These are phyloP conservation scores for Septoria linicola DNA, from an alignment of 2,329 filamentous ascomycete genomes.

Conservation along the genomic window DNA sequence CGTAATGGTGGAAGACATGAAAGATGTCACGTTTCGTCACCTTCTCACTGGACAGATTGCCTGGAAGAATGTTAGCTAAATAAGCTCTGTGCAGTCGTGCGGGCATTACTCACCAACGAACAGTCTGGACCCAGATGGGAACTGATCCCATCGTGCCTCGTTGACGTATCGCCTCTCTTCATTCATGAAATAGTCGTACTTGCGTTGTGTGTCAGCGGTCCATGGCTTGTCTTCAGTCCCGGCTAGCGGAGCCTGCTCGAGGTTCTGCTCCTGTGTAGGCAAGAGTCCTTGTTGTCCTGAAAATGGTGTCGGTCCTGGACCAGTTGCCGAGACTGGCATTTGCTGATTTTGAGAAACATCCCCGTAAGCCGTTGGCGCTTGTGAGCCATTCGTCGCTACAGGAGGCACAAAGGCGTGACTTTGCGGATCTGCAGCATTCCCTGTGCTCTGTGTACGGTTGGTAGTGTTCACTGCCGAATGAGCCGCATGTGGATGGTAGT, in stretches of 20 bases:
- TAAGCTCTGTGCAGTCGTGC: background rate
- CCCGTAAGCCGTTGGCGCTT: constrained; percentile 3
- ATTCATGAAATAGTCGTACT: constrained; percentile 70
- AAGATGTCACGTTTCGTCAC: constrained; percentile 94
- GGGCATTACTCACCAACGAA: constrained; percentile 67
- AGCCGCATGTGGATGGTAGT: constrained; percentile 51
- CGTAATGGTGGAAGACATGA: constrained; percentile 81
- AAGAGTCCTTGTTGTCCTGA: constrained; percentile 1
- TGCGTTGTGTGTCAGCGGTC: constrained; percentile 60
- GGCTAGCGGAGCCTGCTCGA: constrained; percentile 9
- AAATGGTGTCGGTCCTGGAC: background rate
- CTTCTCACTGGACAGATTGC: constrained; percentile 88
- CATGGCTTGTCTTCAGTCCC: constrained; percentile 49
- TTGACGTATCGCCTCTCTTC: constrained; percentile 74
- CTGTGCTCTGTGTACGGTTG: constrained; percentile 30
- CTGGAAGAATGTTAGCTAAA: constrained; percentile 46
- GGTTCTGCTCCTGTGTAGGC: constrained; percentile 33
- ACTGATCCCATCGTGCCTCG: constrained; percentile 78
- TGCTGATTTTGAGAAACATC: constrained; percentile 13
- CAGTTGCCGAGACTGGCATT: constrained; percentile 2
- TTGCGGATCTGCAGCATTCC: constrained; percentile 26
- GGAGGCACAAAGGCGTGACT: constrained; percentile 23
- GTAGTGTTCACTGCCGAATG: constrained; percentile 38
- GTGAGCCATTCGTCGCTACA: background rate
- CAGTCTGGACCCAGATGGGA: constrained; percentile 72